Base-by-base conservation (phyloP, 805 yeast genomes). In the Kodamaea hsintzibuensis region DNA sequence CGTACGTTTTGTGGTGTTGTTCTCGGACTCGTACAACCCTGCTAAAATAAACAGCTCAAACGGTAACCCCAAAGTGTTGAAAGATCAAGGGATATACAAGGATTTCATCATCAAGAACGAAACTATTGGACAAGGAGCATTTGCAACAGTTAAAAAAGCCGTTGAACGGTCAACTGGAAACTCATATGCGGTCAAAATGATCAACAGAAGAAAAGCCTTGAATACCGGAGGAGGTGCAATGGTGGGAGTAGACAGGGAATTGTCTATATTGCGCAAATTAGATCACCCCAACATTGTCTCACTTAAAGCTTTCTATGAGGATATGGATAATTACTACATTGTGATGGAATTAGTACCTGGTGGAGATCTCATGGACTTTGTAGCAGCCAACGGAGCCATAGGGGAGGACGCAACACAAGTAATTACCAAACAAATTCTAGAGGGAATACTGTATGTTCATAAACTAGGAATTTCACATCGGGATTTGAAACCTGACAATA, bases 321-420 rank as follows among this genome's bases (percentile, higher is more conserved):
- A 93, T 66, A 73, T 77, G 4, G 89, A 86, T 55, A 83, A 81
- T 62, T 89, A 89, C 68, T 93, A 90, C 67, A 76, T 95, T 58
- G 93, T 95, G 7, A 93, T 95, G 98, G 99, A 95, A 65, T 89
- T 86, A 62, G 96, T 95, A 25, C 86, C 96, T 1, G 98, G 98
- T 13, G 99, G 99, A 22, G 99, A 95, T 69, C 75, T 95, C 50
- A 95, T 95, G 99, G 99, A 95, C 73, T 92, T 90, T 71, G 96
- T 93, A 1, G 93, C 96, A 0, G 89, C 91, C 2, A 88, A 89
- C 69, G 98, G 98, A 2, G 83, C 93, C 2, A 88, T 95, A 16
- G 93, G 93, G 12, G 99, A 95, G 69, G 91, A 84, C 47, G 95
- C 96, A 2, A 89, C 92, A 7, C 85, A 88, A 60, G 97, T 89